These are phyloP conservation scores for Cladophialophora bantiana DNA, from an alignment of 2,329 filamentous ascomycete genomes.

Conservation along the genomic window DNA sequence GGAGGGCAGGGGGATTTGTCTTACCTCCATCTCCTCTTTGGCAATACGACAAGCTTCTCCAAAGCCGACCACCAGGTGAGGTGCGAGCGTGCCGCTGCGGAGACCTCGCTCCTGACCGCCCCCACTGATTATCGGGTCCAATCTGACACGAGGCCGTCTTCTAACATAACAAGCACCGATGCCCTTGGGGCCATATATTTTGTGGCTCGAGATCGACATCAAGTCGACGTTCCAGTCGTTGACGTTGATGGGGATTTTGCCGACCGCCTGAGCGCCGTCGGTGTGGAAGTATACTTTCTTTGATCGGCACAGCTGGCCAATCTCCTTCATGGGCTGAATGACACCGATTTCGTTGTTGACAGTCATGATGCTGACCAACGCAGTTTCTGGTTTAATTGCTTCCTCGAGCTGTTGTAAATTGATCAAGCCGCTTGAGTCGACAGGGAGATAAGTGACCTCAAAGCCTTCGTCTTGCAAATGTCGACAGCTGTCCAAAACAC, in stretches of 20 bases:
- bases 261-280: slow-evolving; percentile 95
- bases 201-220: slow-evolving; percentile 98
- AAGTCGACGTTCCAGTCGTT: slow-evolving; percentile 98
- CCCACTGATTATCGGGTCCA: slow-evolving; percentile 95
- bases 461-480: slow-evolving; percentile 97
- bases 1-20: slow-evolving; percentile 49
- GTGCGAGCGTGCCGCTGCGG: slow-evolving; percentile 90
- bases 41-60: slow-evolving; percentile 95
- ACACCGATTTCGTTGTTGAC: slow-evolving; percentile 99
- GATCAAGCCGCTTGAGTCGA: slow-evolving; percentile 84
- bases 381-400: slow-evolving; percentile 89
- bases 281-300: slow-evolving; percentile 99
- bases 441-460: slow-evolving; percentile 94
- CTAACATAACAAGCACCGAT: slow-evolving; percentile 96
- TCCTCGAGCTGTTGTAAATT: slow-evolving; percentile 83
- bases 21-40: slow-evolving; percentile 86
- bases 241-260: slow-evolving; percentile 95
- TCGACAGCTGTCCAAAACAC: slow-evolving; percentile 94
- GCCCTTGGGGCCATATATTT: slow-evolving; percentile 97
- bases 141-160: slow-evolving; percentile 86
- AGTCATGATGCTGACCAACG: slow-evolving; percentile 94
- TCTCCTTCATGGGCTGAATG: slow-evolving; percentile 94
- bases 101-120: slow-evolving; percentile 96
- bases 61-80: slow-evolving; percentile 87
- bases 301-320: slow-evolving; percentile 86